phyloP scores from a whole-genome alignment of 1,139 yeast species.

The Taphrina pruni region DNA sequence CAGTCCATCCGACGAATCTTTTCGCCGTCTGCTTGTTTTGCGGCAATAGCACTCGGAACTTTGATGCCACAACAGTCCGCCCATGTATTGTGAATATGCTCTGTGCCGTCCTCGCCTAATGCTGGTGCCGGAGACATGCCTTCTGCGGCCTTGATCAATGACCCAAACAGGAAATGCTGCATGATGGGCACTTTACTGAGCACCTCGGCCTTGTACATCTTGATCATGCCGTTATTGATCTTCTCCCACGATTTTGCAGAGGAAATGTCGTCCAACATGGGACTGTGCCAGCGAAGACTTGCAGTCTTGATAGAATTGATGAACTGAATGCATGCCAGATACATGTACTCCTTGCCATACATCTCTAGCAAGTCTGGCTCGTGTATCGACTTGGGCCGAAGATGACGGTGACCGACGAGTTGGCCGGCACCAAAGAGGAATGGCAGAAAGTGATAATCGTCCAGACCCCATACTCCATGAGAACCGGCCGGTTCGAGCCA shows the following conservation, averaged over 20 bases:
- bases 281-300: slow-evolving; percentile 92
- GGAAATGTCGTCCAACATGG: slow-evolving; percentile 95
- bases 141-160: slow-evolving; percentile 50
- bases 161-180: slow-evolving; percentile 90
- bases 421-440: slow-evolving; percentile 89
- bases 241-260: slow-evolving; percentile 82
- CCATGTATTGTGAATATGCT: slow-evolving; percentile 68
- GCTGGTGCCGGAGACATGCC: slow-evolving; percentile 43
- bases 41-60: slow-evolving; percentile 95
- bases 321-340: slow-evolving; percentile 84
- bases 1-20: slow-evolving; percentile 38
- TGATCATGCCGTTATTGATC: slow-evolving; percentile 77
- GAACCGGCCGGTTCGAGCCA: slow-evolving; percentile 97
- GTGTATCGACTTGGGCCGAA: slow-evolving; percentile 86
- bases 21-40: slow-evolving; percentile 50
- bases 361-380: slow-evolving; percentile 81
- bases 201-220: slow-evolving; percentile 95
- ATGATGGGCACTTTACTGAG: slow-evolving; percentile 85
- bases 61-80: slow-evolving; percentile 99
- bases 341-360: slow-evolving; percentile 76
- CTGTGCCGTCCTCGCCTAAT: slow-evolving; percentile 41
- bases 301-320: slow-evolving; percentile 82
- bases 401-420: slow-evolving; percentile 70
- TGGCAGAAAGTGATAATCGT: slow-evolving; percentile 93
- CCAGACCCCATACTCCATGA: slow-evolving; percentile 97